Evolutionary conservation across 2,329 filamentous ascomycete species (phyloP), one percentile per base, ranked within the genome.

Genomic region (Fusarium goolgardi): DNA sequence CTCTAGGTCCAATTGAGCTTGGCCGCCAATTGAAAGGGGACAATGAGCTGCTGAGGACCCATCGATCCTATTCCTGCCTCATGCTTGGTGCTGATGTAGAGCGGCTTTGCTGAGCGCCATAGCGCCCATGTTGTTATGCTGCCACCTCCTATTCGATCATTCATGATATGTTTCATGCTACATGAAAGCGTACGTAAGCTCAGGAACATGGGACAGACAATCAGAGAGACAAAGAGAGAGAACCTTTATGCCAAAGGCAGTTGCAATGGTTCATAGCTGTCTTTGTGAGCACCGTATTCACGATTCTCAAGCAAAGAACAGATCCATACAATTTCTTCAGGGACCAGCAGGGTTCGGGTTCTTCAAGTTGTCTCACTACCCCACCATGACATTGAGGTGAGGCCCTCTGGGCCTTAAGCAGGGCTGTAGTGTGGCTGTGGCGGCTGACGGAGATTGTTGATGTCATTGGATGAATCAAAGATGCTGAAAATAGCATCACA

Each of bases 351-450:
- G 60, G 31, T 53, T 49, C 25, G 40, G 15, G 44, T 47, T 59
- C 21, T 29, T 58, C 59, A 49, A 71, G 23, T 44, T 54, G 63
- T 68, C 52, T 63, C 52, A 53, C 25, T 47, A 40, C 55, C 47
- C 63, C 63, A 64, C 45, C 41, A 40, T 27, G 37, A 40, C 44
- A 64, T 47, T 41, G 45, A 20, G n/a, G 34, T 13, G 20, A 46
- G 31, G 35, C 9, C 27, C 11, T 29, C 27, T 29, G 27, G 27
- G 27, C 40, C 44, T 47, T 18, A 25, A 46, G 40, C 39, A 43
- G 45, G 52, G 47, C 37, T 67, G 44, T 50, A 34, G 37, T 68
- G 60, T 73, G 71, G 70, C 71, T 70, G 70, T 74, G 71, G 60
- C 63, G 63, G 71, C 71, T 73, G 57, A 66, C n/a, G 53, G 37